phyloP scores from a whole-genome alignment of 2,329 filamentous ascomycete genomes.

The Botrytis fragariae region DNA sequence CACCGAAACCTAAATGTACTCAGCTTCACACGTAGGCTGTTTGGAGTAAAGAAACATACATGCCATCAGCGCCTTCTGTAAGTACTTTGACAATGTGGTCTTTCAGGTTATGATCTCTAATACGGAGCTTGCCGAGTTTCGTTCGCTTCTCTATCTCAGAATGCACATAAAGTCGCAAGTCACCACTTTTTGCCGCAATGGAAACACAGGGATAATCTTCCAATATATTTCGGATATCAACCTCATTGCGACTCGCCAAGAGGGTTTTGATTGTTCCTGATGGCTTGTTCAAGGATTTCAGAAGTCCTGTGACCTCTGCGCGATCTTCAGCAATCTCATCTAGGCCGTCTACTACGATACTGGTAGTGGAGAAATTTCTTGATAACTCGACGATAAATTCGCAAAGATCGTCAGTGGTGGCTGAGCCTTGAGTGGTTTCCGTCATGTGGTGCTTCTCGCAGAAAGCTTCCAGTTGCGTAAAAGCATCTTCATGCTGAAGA shows the following conservation, averaged over 20 bases:
- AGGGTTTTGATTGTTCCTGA: slow-evolving; percentile 24
- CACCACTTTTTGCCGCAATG: slow-evolving; percentile 25
- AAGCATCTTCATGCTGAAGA: slow-evolving; percentile 31
- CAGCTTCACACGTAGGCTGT: slow-evolving; percentile 17
- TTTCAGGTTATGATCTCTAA: slow-evolving; percentile 20
- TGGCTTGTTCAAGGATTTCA: slow-evolving; percentile 17
- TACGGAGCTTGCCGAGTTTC: slow-evolving; percentile 13
- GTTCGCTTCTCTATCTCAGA: slow-evolving; percentile 23
- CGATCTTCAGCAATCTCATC: slow-evolving; percentile 32
- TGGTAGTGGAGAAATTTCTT: slow-evolving; percentile 23
- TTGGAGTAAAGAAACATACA: slow-evolving; percentile 21
- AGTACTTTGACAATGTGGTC: slow-evolving; percentile 24
- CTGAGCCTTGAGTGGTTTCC: not conserved
- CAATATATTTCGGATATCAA: slow-evolving; percentile 20
- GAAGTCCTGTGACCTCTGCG: slow-evolving; percentile 14
- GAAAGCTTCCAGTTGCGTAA: slow-evolving; percentile 20
- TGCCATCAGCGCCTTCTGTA: slow-evolving; percentile 25
- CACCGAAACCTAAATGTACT: slow-evolving; percentile 25
- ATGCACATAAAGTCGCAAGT: slow-evolving; percentile 27
- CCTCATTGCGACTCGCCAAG: slow-evolving; percentile 24
- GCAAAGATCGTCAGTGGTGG: slow-evolving; percentile 13
- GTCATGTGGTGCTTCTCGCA: slow-evolving; percentile 4
- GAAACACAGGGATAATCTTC: slow-evolving; percentile 15
- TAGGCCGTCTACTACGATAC: slow-evolving; percentile 35
- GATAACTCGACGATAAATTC: slow-evolving; percentile 15